Conservation (phyloP, 176 grass and related monocot species). For the Avena atlantica region DNA sequence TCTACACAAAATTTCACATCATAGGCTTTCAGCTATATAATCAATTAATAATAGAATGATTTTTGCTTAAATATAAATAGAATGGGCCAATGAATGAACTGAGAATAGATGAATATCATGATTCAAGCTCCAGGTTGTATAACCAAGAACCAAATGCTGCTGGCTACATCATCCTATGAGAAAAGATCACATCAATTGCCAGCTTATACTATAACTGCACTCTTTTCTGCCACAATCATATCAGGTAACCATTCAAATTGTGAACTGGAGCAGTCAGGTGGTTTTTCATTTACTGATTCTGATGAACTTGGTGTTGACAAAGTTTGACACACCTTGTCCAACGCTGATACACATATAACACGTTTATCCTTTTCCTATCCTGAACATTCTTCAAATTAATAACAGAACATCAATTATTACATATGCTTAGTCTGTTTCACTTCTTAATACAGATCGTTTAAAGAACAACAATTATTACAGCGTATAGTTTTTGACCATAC, state of each 20-base stretch:
- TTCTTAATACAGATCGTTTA: neutral
- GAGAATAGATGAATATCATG: conserved; percentile 23
- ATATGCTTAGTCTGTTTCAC: neutral
- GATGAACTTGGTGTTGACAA: neutral
- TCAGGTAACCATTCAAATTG: neutral
- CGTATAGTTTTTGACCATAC: neutral
- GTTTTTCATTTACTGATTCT: neutral
- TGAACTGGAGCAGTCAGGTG: neutral
- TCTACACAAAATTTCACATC: conserved; percentile 1
- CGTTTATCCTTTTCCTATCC: neutral
- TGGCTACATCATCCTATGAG: neutral
- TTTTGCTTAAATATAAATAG: neutral
- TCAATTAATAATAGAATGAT: neutral
- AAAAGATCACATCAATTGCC: conserved; percentile 3
- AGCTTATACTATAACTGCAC: neutral
- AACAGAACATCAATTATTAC: neutral
- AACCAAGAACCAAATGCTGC: neutral
- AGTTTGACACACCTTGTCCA: conserved; percentile 1
- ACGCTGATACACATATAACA: neutral
- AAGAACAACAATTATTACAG: conserved; percentile 16
- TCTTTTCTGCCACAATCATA: conserved; percentile 16
- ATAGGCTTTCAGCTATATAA: conserved; percentile 27
- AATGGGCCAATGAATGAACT: neutral
- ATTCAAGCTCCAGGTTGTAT: neutral
- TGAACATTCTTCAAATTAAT: neutral